A percentile compares a stretch with the other conserved stretches of the same genome.
phyloP scores from a whole-genome alignment of 2,329 filamentous ascomycete genomes.

The Stylonectria norvegica region DNA sequence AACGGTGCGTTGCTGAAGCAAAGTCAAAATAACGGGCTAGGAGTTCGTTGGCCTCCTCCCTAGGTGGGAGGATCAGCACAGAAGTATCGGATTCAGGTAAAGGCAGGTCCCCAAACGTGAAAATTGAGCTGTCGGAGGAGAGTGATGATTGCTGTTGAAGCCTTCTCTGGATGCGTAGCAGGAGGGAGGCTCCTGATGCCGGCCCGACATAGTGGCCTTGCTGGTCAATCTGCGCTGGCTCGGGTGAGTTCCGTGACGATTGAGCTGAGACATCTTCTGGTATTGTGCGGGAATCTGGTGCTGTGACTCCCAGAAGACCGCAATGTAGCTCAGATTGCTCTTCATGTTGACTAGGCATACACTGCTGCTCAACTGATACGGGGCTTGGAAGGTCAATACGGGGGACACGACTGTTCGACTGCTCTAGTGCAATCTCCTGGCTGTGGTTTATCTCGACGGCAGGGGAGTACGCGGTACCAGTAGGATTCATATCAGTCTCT shows the following conservation, averaged over 20 bases:
- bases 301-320: no score
- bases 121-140: constrained; percentile 39
- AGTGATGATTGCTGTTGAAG: constrained; percentile 39
- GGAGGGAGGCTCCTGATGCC: constrained; percentile 6
- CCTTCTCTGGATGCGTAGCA: constrained; percentile 26
- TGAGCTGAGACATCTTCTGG: background rate
- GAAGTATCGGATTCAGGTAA: constrained; percentile 35
- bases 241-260: constrained; percentile 8
- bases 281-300: background rate
- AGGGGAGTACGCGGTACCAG: background rate
- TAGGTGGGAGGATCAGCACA: constrained; percentile 34
- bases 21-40: constrained; percentile 52
- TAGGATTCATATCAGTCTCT: background rate
- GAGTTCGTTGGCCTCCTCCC: constrained; percentile 28
- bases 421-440: no score
- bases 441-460: background rate
- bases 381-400: background rate
- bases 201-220: constrained; percentile 11
- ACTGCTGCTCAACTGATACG: no score
- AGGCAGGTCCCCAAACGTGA: constrained; percentile 47
- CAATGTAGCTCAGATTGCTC: no score
- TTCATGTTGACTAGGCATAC: no score
- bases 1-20: constrained; percentile 52
- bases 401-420: no score
- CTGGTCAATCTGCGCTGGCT: constrained; percentile 5